Evolutionary conservation across 73 alveolate species (phyloP), one percentile per base, ranked within the genome.

Genomic region (Symbiodinium pilosum): DNA sequence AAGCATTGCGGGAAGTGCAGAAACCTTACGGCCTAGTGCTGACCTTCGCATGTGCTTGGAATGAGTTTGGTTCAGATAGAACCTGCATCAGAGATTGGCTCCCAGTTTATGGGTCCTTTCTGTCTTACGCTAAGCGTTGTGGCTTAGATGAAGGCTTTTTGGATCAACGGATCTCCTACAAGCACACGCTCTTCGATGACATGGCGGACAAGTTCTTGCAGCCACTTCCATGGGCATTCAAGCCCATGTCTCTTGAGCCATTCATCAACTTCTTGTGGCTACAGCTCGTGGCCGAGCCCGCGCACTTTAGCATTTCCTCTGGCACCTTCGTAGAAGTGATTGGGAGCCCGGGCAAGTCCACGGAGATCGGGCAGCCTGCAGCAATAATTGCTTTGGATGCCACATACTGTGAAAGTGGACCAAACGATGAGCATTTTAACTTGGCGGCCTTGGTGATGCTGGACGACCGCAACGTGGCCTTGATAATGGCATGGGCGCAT

Each of bases 321-420:
- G 85, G 86, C 24, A 87, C 94, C 41, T 87, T 54, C 21, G 64
- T 87, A 11, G 64, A 87, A 39, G 71, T 56, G 84, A 34, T 59
- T 41, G 86, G 86, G 43, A 59, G 47, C 18, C 34, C 68, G 42
- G 38, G 14, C 36, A n/a, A 4, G 11, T 81, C 94, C 28, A 41
- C 20, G 54, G n/a, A 28, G 43, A 4, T 40, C 7, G 73, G 73
- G 43, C 21, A n/a, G 43, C 86, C 86, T 6, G 26, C 64, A 71
- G 95, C 95, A 36, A 30, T 88, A 41, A 88, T 88, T 59, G 95
- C 95, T 20, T 4, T 88, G 47, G 86, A 88, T 88, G 95, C 95
- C 38, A 88, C 95, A 20, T 64, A 39, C 34, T 24, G 86, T 30
- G 95, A 88, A 18, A 8, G 16, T 40, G 86, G 95, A 20, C 44